Conservation (phyloP, 73 alveolate species). For the Urostyla sp. region DNA sequence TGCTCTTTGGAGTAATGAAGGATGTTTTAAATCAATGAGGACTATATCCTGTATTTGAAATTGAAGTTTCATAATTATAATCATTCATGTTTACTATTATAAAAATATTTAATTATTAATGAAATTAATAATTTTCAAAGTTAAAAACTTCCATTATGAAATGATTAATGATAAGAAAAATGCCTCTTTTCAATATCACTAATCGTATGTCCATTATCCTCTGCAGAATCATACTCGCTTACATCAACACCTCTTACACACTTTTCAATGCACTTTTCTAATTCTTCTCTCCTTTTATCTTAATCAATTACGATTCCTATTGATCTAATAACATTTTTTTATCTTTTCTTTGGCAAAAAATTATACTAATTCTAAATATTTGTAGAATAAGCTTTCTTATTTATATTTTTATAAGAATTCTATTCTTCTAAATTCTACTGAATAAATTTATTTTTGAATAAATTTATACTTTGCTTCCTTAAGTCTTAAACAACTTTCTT, state of each 20-base stretch:
- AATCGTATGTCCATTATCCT: not conserved
- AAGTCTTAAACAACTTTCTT: not conserved
- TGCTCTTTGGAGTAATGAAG: too few species aligned
- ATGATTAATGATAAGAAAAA: too few species aligned
- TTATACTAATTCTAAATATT: constrained; percentile 1
- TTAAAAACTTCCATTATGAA: too few species aligned
- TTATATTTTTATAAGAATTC: not conserved
- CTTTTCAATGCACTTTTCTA: not conserved
- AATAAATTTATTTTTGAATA: constrained; percentile 6
- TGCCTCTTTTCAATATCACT: not conserved
- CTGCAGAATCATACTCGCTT: not conserved
- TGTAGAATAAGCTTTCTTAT: not conserved
- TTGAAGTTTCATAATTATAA: too few species aligned
- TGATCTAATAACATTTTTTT: not conserved
- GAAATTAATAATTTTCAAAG: too few species aligned
- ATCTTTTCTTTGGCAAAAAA: constrained; percentile 28
- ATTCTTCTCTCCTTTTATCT: not conserved
- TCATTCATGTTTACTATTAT: not conserved
- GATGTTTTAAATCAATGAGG: too few species aligned
- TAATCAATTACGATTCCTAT: constrained; percentile 13
- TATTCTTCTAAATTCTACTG: not conserved
- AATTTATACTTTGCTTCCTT: constrained; percentile 10
- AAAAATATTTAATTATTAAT: not conserved
- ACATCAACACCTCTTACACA: constrained; percentile 18
- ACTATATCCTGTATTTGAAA: too few species aligned